Evolutionary conservation across 352 stramenopile genomes (phyloP).

Genomic region (Aphanomyces euteiches): DNA sequence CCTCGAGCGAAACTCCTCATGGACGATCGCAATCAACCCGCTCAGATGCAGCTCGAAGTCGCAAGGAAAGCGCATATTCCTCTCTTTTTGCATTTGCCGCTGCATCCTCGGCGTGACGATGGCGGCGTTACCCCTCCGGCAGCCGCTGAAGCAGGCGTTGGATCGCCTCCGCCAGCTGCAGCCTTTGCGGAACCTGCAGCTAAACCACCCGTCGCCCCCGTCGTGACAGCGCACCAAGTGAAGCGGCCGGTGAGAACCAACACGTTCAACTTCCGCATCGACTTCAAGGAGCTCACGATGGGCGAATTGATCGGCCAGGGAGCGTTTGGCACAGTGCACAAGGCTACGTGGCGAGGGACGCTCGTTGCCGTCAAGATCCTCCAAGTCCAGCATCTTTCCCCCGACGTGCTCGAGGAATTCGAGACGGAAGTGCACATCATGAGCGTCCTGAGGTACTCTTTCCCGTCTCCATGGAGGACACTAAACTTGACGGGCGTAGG

Average conservation of each 20-base stretch:
- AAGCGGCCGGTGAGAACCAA: conserved; percentile 56
- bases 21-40: conserved; percentile 44
- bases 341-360: conserved; percentile 65
- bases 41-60: conserved; percentile 84
- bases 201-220: conserved; percentile 30
- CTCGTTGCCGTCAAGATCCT: conserved; percentile 82
- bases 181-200: neutral
- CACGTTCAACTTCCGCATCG: conserved; percentile 77
- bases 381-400: conserved; percentile 74
- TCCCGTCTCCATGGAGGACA: too few species aligned
- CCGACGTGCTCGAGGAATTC: conserved; percentile 84
- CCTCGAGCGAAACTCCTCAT: conserved; percentile 9
- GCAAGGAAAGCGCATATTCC: conserved; percentile 77
- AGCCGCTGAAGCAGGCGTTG: neutral
- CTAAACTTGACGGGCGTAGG: conserved; percentile 31
- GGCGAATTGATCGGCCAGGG: conserved; percentile 81
- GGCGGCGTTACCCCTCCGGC: conserved; percentile 28
- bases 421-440: conserved; percentile 88
- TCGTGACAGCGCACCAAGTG: conserved; percentile 34
- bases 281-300: conserved; percentile 74
- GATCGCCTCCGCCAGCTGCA: neutral
- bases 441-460: conserved; percentile 72
- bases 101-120: conserved; percentile 70
- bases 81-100: conserved; percentile 79
- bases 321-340: conserved; percentile 79